Percentiles rank a stretch among this genome's conserved stretches.
These are phyloP conservation scores for Fonsecaea multimorphosa DNA, from an alignment of 2,329 filamentous ascomycete genomes.

Conservation along the genomic window DNA sequence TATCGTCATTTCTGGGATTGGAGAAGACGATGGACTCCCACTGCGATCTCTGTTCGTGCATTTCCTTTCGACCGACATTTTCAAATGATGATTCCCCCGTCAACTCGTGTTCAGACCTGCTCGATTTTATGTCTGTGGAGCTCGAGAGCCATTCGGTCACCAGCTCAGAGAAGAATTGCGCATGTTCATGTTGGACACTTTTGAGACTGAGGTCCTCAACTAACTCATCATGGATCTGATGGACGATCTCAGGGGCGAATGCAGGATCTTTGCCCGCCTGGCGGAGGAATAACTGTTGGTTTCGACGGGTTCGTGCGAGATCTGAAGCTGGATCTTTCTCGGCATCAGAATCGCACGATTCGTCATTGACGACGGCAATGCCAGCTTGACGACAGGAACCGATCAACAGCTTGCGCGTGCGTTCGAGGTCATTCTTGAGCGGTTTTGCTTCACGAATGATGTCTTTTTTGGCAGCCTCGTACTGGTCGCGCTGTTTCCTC, in stretches of 20 bases:
- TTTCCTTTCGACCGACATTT: slow-evolving; percentile 58
- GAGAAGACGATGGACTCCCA: slow-evolving; percentile 66
- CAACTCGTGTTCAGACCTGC: slow-evolving; percentile 35
- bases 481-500: slow-evolving; percentile 58
- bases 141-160: slow-evolving; percentile 61
- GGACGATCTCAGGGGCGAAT: slow-evolving; percentile 55
- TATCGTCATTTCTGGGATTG: slow-evolving; percentile 53
- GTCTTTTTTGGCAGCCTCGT: slow-evolving; percentile 54
- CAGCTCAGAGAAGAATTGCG: slow-evolving; percentile 61
- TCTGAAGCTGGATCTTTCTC: slow-evolving; percentile 29
- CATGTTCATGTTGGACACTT: slow-evolving; percentile 62
- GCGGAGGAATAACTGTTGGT: slow-evolving; percentile 59
- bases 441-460: slow-evolving; percentile 47
- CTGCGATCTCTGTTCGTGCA: slow-evolving; percentile 58
- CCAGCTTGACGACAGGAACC: slow-evolving; percentile 49
- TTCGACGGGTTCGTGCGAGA: slow-evolving; percentile 43
- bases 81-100: slow-evolving; percentile 50
- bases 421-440: slow-evolving; percentile 43
- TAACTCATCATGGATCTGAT: slow-evolving; percentile 57
- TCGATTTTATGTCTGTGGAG: slow-evolving; percentile 39
- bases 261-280: slow-evolving; percentile 62
- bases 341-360: slow-evolving; percentile 40
- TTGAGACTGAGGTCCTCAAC: slow-evolving; percentile 56
- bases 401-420: slow-evolving; percentile 46
- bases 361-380: slow-evolving; percentile 45